A percentile compares a stretch with the other conserved stretches of the same genome.
These are phyloP conservation scores for Auricularia auricula-judae DNA, from an alignment of 768 basidiomycete genomes.

Conservation along the genomic window DNA sequence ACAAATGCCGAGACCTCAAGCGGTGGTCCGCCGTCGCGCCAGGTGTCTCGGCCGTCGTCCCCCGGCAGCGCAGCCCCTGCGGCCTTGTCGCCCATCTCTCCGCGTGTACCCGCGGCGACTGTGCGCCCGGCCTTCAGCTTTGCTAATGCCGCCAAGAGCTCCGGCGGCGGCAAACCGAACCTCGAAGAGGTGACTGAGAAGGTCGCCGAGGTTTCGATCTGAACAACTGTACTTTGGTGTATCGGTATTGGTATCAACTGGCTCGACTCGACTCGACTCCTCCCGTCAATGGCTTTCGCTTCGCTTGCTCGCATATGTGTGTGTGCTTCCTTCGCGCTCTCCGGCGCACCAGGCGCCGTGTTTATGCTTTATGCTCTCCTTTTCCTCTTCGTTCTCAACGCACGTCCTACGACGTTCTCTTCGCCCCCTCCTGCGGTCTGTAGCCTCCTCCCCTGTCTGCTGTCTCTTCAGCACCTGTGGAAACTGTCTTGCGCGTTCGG, in stretches of 20 bases:
- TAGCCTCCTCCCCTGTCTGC: too few species aligned
- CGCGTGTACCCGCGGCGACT: conserved; percentile 24
- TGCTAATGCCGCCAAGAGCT: conserved; percentile 48
- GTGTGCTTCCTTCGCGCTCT: neutral
- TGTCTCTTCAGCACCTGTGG: too few species aligned
- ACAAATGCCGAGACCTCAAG: neutral
- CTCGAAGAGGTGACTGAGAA: conserved; percentile 19
- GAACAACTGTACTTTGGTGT: conserved; percentile 1
- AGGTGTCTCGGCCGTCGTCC: conserved; percentile 34
- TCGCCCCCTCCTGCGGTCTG: too few species aligned
- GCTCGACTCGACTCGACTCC: neutral
- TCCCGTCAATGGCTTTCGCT: neutral
- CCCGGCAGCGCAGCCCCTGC: conserved; percentile 17
- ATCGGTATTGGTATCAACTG: neutral
- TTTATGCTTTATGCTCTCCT: neutral
- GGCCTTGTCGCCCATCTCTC: conserved; percentile 15
- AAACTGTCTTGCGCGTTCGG: neutral
- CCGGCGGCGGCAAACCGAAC: conserved; percentile 11
- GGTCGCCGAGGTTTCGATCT: conserved; percentile 15
- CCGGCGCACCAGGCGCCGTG: neutral
- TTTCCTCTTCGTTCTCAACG: too few species aligned
- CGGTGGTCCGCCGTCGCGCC: conserved; percentile 32
- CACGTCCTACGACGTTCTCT: too few species aligned
- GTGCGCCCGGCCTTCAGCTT: conserved; percentile 73
- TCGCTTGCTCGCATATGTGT: neutral